These are phyloP conservation scores for Myxozyma mucilagina DNA, from an alignment of 805 yeast species.

Conservation along the genomic window DNA sequence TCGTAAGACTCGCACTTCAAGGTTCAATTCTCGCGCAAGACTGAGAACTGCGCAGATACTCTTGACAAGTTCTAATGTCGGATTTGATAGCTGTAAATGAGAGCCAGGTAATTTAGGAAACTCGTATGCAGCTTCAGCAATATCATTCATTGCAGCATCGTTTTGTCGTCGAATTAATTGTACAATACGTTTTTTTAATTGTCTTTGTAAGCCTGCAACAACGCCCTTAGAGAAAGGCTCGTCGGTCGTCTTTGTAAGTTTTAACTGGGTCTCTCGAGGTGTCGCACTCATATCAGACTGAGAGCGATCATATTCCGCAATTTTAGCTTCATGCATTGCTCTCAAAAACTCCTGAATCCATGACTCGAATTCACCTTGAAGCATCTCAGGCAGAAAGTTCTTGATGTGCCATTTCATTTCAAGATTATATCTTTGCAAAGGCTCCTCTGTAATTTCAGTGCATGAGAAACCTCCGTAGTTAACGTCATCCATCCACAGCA, in stretches of 20 bases:
- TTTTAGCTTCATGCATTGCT: conserved; percentile 59
- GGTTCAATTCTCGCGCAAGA: conserved; percentile 59
- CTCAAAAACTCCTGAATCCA: conserved; percentile 82
- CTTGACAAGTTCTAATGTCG: conserved; percentile 79
- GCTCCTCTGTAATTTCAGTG: conserved; percentile 40
- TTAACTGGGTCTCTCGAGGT: conserved; percentile 23
- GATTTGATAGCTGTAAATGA: conserved; percentile 57
- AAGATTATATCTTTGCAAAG: conserved; percentile 40
- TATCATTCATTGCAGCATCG: conserved; percentile 68
- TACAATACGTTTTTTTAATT: conserved; percentile 60
- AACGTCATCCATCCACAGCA: conserved; percentile 91
- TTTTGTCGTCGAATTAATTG: conserved; percentile 67
- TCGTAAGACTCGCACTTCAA: conserved; percentile 75
- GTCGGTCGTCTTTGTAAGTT: background rate
- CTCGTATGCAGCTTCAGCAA: conserved; percentile 58
- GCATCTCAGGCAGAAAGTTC: conserved; percentile 67
- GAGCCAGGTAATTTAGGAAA: conserved; percentile 82
- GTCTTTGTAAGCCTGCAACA: conserved; percentile 23
- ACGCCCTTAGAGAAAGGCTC: conserved; percentile 41
- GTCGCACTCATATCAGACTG: conserved; percentile 34
- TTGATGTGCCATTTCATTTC: conserved; percentile 76
- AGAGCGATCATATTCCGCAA: conserved; percentile 33
- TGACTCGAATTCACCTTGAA: conserved; percentile 80
- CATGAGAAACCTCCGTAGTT: conserved; percentile 76
- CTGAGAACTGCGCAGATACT: conserved; percentile 68